phyloP scores from a whole-genome alignment of 345 rosid species.

The Fremontodendron californicum region DNA sequence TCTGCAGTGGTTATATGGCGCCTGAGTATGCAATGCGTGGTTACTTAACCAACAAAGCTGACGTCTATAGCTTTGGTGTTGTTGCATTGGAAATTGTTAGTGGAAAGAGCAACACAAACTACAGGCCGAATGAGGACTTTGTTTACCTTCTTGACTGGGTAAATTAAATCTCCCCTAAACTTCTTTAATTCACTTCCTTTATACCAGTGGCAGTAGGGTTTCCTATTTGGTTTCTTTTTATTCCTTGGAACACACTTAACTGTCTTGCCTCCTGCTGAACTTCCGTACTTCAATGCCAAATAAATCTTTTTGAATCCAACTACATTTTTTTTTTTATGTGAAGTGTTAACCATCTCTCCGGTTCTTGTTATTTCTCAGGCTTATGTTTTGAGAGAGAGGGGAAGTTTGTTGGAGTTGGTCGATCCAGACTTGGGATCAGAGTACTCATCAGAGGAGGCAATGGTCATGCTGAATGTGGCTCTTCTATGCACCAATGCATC shows the following conservation, averaged over 20 bases:
- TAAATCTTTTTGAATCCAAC: not conserved
- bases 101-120: slow-evolving; percentile 37
- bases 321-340: no score
- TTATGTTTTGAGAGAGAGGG: slow-evolving; percentile 8
- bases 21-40: slow-evolving; percentile 49
- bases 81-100: slow-evolving; percentile 41
- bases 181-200: not conserved
- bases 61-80: slow-evolving; percentile 42
- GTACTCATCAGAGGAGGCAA: slow-evolving; percentile 62
- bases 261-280: not conserved
- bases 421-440: slow-evolving; percentile 53
- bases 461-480: slow-evolving; percentile 68
- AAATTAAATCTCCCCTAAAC: not conserved
- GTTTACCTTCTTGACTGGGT: slow-evolving; percentile 48
- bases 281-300: not conserved
- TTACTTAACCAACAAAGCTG: slow-evolving; percentile 41
- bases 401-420: slow-evolving; percentile 7
- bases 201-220: no score
- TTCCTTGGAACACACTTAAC: not conserved
- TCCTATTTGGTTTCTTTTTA: no score
- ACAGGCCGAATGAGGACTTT: slow-evolving; percentile 23
- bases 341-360: not conserved
- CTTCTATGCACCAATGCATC: slow-evolving; percentile 72
- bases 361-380: not conserved
- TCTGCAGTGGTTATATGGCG: slow-evolving; percentile 41